Percentiles rank a stretch among this genome's conserved stretches.
Evolutionary conservation across 768 basidiomycete genomes (phyloP).

Genomic region (Boletus edulis): DNA sequence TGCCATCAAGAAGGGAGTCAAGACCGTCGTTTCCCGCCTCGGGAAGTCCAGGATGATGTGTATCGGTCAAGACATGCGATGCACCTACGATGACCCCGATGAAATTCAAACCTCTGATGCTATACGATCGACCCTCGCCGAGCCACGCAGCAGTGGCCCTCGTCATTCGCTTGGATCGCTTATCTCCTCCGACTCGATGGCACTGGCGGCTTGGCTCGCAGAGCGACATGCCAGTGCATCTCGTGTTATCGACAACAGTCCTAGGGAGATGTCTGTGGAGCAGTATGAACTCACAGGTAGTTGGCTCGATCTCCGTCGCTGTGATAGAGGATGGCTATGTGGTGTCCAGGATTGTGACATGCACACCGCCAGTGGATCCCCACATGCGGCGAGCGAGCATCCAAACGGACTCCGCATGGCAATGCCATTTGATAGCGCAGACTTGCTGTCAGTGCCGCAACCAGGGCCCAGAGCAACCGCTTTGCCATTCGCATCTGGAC

Average conservation of each 20-base stretch:
- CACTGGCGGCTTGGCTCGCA: slow-evolving; percentile 38
- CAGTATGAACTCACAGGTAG: slow-evolving; percentile 50
- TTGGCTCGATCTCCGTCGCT: slow-evolving; percentile 36
- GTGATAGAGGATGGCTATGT: slow-evolving; percentile 27
- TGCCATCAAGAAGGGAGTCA: slow-evolving; percentile 25
- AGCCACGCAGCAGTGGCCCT: slow-evolving; percentile 12
- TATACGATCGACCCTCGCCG: slow-evolving; percentile 1
- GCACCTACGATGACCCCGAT: slow-evolving; percentile 5
- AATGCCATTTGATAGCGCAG: slow-evolving; percentile 26
- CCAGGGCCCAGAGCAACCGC: slow-evolving; percentile 4
- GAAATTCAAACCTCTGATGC: not conserved
- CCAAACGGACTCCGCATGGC: slow-evolving; percentile 18
- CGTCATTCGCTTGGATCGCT: slow-evolving; percentile 28
- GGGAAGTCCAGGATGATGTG: slow-evolving; percentile 12
- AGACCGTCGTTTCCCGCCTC: slow-evolving; percentile 20
- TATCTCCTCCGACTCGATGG: slow-evolving; percentile 33
- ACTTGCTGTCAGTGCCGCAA: slow-evolving; percentile 8
- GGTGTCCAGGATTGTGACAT: slow-evolving; percentile 27
- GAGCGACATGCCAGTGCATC: slow-evolving; percentile 34
- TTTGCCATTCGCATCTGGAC: slow-evolving; percentile 7
- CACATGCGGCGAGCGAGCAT: slow-evolving; percentile 22
- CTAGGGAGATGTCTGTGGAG: slow-evolving; percentile 39
- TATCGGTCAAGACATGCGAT: slow-evolving; percentile 7
- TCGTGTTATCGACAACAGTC: slow-evolving; percentile 25
- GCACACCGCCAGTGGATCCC: slow-evolving; percentile 35